Base-by-base conservation (phyloP, 2,329 filamentous ascomycete species). In the Periconia digitata region DNA sequence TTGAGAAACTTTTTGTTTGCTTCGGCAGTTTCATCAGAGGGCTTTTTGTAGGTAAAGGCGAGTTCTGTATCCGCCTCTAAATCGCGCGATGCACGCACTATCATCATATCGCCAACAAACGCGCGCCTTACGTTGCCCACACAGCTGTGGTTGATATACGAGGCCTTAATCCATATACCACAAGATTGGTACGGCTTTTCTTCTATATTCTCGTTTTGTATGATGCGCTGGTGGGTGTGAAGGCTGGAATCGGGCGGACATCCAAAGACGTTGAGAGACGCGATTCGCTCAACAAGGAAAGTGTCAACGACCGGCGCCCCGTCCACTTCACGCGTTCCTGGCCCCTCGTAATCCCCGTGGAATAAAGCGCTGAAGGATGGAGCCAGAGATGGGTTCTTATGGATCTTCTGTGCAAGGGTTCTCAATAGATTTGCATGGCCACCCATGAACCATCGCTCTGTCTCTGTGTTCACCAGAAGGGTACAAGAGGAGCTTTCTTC, bases 261-360 rank as follows among this genome's bases (percentile, higher is more conserved):
- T 0, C 72, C 72, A 39, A 81, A 81, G 47, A 54, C 52, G 53
- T 82, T 82, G 8, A 76, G 50, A 0, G 61, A 46, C 8, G 76
- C 65, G 44, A 75, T 77, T 21, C 63, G 64, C 43, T 74, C 67
- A 2, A 79, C 62, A 16, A 80, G 71, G 44, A 81, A 82, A 52
- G 72, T 73, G 56, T 81, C 78, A 12, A 80, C 69, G 0, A 80
- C 54, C 15, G 74, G 71, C 1, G 36, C 46, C 3, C 62, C 72
- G 53, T 79, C 76, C 0, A 58, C 51, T 13, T 8, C 23, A 12
- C 5, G 7, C 3, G 62, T 58, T 2, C 58, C 20, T 5, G 63
- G 61, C 2, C 66, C n/a, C 3, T 60, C 46, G 54, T 79, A 79
- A 3, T 69, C 59, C 1, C 76, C 76, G 43, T 73, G 57, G 45